These are phyloP conservation scores for Starmerella vitae DNA, from an alignment of 805 yeast species.

Conservation along the genomic window DNA sequence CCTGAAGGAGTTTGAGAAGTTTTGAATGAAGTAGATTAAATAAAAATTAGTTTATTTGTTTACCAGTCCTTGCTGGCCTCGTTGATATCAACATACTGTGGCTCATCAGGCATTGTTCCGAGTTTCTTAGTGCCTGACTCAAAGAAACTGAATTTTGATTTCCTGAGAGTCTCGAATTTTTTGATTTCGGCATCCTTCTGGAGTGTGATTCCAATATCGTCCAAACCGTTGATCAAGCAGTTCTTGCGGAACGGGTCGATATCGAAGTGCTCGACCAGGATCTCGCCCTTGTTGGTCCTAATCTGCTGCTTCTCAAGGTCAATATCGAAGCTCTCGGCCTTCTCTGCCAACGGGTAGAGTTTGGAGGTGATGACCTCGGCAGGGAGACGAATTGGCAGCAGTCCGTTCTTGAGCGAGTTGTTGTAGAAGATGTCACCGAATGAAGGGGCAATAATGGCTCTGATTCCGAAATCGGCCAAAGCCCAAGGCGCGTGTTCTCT, in stretches of 20 bases:
- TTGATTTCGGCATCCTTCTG: slow-evolving; percentile 70
- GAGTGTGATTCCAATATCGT: slow-evolving; percentile 90
- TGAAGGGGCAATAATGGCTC: slow-evolving; percentile 91
- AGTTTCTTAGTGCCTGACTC: slow-evolving; percentile 58
- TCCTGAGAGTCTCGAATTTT: slow-evolving; percentile 65
- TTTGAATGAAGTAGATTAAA: too few relatives aligned
- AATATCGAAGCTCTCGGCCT: slow-evolving; percentile 56
- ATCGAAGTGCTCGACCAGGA: slow-evolving; percentile 69
- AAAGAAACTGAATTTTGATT: slow-evolving; percentile 72
- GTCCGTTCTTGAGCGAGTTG: slow-evolving; percentile 91
- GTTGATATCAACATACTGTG: slow-evolving; percentile 13
- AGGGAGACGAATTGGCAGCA: slow-evolving; percentile 83
- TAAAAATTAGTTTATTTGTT: too few relatives aligned
- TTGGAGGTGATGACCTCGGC: slow-evolving; percentile 58
- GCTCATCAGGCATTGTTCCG: slow-evolving; percentile 16
- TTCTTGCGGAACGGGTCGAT: slow-evolving; percentile 88
- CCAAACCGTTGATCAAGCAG: slow-evolving; percentile 86
- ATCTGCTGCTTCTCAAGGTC: slow-evolving; percentile 84
- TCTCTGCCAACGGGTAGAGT: slow-evolving; percentile 66
- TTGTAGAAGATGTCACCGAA: slow-evolving; percentile 97
- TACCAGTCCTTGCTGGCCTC: slow-evolving; percentile 18
- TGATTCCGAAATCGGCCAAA: slow-evolving; percentile 90
- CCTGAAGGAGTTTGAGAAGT: too few relatives aligned
- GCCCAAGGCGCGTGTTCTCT: slow-evolving; percentile 99
- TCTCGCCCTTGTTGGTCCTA: slow-evolving; percentile 44